Base-by-base conservation (phyloP, 2,329 filamentous ascomycete species). In the Penicillium sp. region DNA sequence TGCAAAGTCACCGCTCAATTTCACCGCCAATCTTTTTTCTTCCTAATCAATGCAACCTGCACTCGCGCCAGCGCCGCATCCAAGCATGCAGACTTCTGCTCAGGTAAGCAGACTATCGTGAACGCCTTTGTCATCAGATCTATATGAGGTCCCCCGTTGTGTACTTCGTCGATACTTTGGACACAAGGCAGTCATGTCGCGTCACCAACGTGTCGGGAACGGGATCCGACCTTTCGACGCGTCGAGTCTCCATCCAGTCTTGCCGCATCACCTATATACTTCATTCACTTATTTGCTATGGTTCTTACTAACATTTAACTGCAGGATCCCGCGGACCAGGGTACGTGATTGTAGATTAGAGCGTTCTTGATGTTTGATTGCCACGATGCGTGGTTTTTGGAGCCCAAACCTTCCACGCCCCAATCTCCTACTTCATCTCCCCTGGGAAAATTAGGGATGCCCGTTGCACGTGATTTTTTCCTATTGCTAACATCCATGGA, bases 61-160 rank as follows among this genome's bases (percentile, higher is more conserved):
- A 65, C 69, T 79, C 67, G 77, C 77, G 58, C 77, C 77, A 69
- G 77, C 77, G 64, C 77, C 77, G 66, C 77, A 79, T 72, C 76
- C 74, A 66, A 73, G 70, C 64, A 77, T 78, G 74, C 77, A 78
- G 66, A 71, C 72, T 59, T 68, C 76, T 74, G 76, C 78, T 76
- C 81, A 83, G 78, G 81, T 84, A 82, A 80, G 81, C 77, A 69
- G 58, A 59, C 51, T 50, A 61, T 66, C 59, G 61, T 62, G 63
- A 61, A 69, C 61, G 62, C 65, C 69, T 73, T 74, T 74, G 71
- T 74, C 71, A 73, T 69, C 64, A 66, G 66, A 66, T 67, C 65
- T 56, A 56, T 42, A 52, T 55, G 13, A 45, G 4, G 6, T 45
- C 53, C 53, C 53, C 37, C 18, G 39, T 38, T 18, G 16, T 14